Percentiles rank a stretch among this genome's conserved stretches.
These are phyloP conservation scores for Chaetomium olivaceum DNA, from an alignment of 2,329 filamentous ascomycete species.

Conservation along the genomic window DNA sequence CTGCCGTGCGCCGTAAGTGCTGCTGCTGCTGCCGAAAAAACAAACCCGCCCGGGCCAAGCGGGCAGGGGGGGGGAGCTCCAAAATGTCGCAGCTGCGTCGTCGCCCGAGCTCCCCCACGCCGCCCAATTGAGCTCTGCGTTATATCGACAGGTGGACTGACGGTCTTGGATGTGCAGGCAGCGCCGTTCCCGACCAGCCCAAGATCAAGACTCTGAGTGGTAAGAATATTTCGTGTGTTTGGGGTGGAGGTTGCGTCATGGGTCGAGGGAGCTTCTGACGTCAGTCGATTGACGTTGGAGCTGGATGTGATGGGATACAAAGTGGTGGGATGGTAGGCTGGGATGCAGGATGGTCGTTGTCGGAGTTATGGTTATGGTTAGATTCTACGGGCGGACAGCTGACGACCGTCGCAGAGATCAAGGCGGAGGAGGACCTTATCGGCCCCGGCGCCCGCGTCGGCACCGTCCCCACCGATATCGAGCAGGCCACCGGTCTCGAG, in stretches of 20 bases:
- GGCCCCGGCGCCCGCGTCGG: slow-evolving; percentile 79
- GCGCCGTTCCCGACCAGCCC: slow-evolving; percentile 38
- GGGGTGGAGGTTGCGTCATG: slow-evolving; percentile 22
- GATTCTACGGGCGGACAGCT: slow-evolving; percentile 20
- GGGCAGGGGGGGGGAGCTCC: background rate
- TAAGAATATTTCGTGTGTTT: slow-evolving; percentile 39
- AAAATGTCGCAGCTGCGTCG: slow-evolving; percentile 25
- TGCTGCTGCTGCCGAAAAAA: slow-evolving; percentile 1
- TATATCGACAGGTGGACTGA: slow-evolving; percentile 21
- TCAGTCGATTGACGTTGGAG: slow-evolving; percentile 19
- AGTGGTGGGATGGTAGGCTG: background rate
- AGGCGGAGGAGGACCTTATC: slow-evolving; percentile 76
- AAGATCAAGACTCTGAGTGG: slow-evolving; percentile 48
- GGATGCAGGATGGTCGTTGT: no score
- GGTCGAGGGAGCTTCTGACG: slow-evolving; percentile 20
- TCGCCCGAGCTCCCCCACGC: background rate
- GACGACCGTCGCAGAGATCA: slow-evolving; percentile 67
- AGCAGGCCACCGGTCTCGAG: slow-evolving; percentile 96
- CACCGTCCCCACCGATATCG: slow-evolving; percentile 87
- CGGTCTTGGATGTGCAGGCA: slow-evolving; percentile 32
- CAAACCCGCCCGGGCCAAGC: slow-evolving; percentile 17
- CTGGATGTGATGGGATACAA: background rate
- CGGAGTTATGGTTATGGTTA: background rate
- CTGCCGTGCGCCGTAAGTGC: slow-evolving; percentile 60
- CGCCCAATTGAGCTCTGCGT: slow-evolving; percentile 16